Conservation (phyloP, 2,329 filamentous ascomycete genomes). For the Cercospora sp. region DNA sequence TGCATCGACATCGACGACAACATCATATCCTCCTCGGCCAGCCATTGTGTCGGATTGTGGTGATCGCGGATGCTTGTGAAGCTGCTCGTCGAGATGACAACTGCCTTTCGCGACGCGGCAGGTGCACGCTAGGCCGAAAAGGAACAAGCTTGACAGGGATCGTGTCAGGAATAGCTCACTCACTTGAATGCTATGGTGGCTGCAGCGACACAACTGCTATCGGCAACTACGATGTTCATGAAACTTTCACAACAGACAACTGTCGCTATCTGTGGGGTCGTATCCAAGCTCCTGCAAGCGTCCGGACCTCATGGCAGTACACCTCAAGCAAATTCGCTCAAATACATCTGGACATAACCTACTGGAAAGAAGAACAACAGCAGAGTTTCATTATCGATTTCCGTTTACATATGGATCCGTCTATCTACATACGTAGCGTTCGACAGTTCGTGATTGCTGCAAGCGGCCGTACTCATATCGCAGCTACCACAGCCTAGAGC, state of each 20-base stretch:
- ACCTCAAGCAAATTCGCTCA: background rate
- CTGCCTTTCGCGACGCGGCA: slow-evolving; percentile 7
- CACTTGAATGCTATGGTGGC: background rate
- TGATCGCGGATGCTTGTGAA: background rate
- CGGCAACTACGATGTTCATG: background rate
- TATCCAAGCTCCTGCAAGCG: background rate
- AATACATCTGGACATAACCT: background rate
- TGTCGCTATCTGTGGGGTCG: too few species aligned
- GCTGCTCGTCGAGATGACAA: slow-evolving; percentile 3
- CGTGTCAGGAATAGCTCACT: background rate
- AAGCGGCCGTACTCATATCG: too few species aligned
- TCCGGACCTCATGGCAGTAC: background rate
- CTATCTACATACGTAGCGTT: too few species aligned
- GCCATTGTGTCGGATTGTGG: slow-evolving; percentile 30
- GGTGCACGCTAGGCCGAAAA: background rate
- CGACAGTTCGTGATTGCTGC: too few species aligned
- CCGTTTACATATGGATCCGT: too few species aligned
- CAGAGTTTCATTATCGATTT: background rate
- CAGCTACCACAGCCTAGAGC: background rate
- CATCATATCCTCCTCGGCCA: slow-evolving; percentile 82
- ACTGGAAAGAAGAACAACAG: background rate
- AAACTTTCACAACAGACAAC: too few species aligned
- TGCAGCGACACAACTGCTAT: too few species aligned
- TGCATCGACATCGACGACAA: slow-evolving; percentile 94
- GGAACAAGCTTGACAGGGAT: background rate